Percentiles rank a stretch among this genome's conserved stretches.
phyloP scores from a whole-genome alignment of 805 yeast species.

The Komagataella phaffii region DNA sequence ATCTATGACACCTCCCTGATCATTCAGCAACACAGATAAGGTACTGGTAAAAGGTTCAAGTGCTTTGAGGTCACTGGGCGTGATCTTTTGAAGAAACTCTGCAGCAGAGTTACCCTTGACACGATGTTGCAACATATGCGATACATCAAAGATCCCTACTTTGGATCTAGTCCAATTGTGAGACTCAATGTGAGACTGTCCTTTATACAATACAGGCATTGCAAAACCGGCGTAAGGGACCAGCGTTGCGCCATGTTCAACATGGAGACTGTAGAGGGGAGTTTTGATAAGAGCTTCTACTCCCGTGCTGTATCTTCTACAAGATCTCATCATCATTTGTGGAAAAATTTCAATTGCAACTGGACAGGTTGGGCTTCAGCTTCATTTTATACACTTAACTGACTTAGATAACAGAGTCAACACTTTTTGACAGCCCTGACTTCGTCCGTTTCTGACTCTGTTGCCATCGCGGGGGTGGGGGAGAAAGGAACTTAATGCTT shows the following conservation, averaged over 20 bases:
- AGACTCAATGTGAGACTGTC: slow-evolving; percentile 82
- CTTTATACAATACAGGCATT: slow-evolving; percentile 85
- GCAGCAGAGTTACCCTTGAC: slow-evolving; percentile 58
- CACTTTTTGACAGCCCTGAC: not conserved
- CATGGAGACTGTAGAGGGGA: slow-evolving; percentile 72
- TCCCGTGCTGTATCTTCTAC: not conserved
- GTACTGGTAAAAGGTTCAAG: slow-evolving; percentile 51
- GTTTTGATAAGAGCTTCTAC: slow-evolving; percentile 32
- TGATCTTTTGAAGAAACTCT: slow-evolving; percentile 57
- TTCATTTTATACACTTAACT: not conserved
- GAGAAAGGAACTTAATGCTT: not conserved
- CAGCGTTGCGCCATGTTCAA: slow-evolving; percentile 72
- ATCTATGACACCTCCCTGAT: slow-evolving; percentile 73
- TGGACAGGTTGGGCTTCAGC: not conserved
- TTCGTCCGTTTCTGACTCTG: not conserved
- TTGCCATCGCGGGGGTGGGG: not conserved
- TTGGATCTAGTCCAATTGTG: slow-evolving; percentile 87
- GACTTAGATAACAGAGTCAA: not conserved
- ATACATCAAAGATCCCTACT: slow-evolving; percentile 90
- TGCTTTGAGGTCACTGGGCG: slow-evolving; percentile 73
- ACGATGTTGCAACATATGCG: slow-evolving; percentile 92
- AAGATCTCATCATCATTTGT: not conserved
- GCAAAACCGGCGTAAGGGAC: slow-evolving; percentile 94
- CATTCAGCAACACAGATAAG: slow-evolving; percentile 62
- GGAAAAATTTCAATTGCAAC: not conserved